These are phyloP conservation scores for Podospora pseudocomata DNA, from an alignment of 495 filamentous ascomycete species.

Conservation along the genomic window DNA sequence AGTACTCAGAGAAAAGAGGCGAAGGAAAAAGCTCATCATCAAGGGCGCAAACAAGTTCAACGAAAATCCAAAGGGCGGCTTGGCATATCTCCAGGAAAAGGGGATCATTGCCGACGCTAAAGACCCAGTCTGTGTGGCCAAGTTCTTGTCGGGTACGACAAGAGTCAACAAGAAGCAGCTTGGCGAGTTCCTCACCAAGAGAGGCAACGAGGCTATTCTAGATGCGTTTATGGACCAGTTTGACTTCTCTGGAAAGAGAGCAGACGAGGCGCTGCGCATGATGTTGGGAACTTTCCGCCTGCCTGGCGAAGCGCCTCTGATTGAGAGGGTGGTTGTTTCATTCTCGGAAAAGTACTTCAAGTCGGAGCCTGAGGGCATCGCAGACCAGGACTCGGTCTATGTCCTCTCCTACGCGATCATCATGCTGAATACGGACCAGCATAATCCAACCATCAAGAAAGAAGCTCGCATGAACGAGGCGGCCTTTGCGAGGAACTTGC, in stretches of 20 bases:
- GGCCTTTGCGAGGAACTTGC: conserved; percentile 82
- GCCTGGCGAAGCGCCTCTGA: conserved; percentile 87
- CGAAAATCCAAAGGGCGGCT: conserved; percentile 83
- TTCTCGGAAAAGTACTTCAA: conserved; percentile 85
- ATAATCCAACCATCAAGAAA: conserved; percentile 85
- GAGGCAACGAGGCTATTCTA: conserved; percentile 73
- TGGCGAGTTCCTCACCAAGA: conserved; percentile 90
- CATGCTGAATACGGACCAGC: conserved; percentile 90
- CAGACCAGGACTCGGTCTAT: conserved; percentile 83
- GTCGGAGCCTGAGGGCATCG: conserved; percentile 67
- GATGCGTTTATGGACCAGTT: conserved; percentile 79
- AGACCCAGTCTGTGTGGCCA: conserved; percentile 68
- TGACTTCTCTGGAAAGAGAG: conserved; percentile 79
- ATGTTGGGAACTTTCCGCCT: conserved; percentile 90
- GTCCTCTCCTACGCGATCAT: conserved; percentile 94
- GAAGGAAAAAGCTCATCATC: conserved; percentile 81
- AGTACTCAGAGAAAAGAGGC: conserved; percentile 62
- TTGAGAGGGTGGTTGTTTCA: conserved; percentile 83
- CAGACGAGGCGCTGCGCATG: conserved; percentile 84
- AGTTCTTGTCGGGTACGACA: conserved; percentile 79
- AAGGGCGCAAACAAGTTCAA: conserved; percentile 91
- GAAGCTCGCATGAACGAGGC: conserved; percentile 73
- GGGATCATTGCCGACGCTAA: conserved; percentile 75
- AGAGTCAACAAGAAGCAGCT: conserved; percentile 85
- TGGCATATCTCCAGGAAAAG: conserved; percentile 78